Evolutionary conservation across 345 rosid species (phyloP).

Genomic region (Brassica rapa): DNA sequence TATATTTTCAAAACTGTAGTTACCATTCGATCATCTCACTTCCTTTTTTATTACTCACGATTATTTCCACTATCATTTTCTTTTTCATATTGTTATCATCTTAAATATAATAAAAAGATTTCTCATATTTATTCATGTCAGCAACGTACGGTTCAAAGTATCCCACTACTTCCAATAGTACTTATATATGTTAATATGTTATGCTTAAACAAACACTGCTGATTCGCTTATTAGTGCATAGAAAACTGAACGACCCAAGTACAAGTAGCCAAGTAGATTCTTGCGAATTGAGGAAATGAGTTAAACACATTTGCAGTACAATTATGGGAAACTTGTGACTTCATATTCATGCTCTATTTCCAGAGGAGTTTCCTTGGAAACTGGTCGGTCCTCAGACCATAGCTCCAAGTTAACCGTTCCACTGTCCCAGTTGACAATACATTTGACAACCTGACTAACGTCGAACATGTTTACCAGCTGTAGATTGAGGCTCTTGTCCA

Average conservation of each 20-base stretch:
- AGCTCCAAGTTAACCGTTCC: constrained; percentile 82
- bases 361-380: constrained; percentile 67
- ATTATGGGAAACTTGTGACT: constrained; percentile 46
- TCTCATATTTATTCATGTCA: too few relatives aligned
- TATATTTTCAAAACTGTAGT: too few relatives aligned
- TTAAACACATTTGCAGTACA: background rate
- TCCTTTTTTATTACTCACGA: background rate
- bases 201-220: background rate
- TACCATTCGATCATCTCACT: too few relatives aligned
- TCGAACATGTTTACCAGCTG: constrained; percentile 61
- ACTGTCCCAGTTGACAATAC: constrained; percentile 74
- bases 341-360: constrained; percentile 65
- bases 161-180: too few relatives aligned
- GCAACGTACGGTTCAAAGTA: too few relatives aligned
- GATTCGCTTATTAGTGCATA: constrained; percentile 14
- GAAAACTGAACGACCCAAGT: background rate
- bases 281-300: background rate
- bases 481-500: constrained; percentile 65
- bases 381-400: constrained; percentile 88
- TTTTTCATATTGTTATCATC: background rate
- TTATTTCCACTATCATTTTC: background rate
- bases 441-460: constrained; percentile 54
- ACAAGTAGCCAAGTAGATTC: background rate
- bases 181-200: too few relatives aligned
- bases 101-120: background rate